These are phyloP conservation scores for Parsonsia alboflavescens DNA, from an alignment of 257 asterid genomes.

Conservation along the genomic window DNA sequence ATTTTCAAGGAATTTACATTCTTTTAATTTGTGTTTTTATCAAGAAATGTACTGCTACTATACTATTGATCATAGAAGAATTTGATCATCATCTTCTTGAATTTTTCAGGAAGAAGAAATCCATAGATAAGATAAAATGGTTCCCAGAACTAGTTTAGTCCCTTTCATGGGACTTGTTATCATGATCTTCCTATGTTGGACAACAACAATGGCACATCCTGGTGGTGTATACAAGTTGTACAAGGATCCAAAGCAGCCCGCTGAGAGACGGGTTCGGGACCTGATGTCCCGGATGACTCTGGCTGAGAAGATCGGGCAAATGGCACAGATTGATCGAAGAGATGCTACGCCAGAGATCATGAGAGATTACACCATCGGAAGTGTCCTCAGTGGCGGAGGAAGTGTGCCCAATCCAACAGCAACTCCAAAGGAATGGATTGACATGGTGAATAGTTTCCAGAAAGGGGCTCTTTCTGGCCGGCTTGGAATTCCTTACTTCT, in stretches of 20 bases:
- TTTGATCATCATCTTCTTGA: too few relatives aligned
- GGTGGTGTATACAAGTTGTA: conserved; percentile 13
- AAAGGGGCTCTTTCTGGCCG: conserved; percentile 47
- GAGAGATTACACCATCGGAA: conserved; percentile 49
- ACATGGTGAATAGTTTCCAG: conserved; percentile 46
- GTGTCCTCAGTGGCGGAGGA: conserved; percentile 57
- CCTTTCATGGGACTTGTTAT: conserved; percentile 12
- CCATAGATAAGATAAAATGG: background rate
- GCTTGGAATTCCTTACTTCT: conserved; percentile 52
- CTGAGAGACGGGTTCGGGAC: conserved; percentile 38
- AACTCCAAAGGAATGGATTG: conserved; percentile 41
- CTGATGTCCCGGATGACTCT: conserved; percentile 49
- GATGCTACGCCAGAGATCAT: conserved; percentile 30
- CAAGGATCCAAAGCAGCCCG: conserved; percentile 47
- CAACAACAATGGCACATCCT: background rate
- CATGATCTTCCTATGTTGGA: conserved; percentile 8
- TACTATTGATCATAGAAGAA: too few relatives aligned
- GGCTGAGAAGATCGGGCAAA: conserved; percentile 61
- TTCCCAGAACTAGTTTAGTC: background rate
- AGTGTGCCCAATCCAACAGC: conserved; percentile 37
- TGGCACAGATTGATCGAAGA: conserved; percentile 51
- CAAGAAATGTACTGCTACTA: too few relatives aligned
- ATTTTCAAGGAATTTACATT: too few relatives aligned
- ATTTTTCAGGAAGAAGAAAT: background rate
- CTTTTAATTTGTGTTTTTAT: too few relatives aligned